Base-by-base conservation (phyloP, 2,329 filamentous ascomycete genomes). In the Trichoderma brevicompactum region DNA sequence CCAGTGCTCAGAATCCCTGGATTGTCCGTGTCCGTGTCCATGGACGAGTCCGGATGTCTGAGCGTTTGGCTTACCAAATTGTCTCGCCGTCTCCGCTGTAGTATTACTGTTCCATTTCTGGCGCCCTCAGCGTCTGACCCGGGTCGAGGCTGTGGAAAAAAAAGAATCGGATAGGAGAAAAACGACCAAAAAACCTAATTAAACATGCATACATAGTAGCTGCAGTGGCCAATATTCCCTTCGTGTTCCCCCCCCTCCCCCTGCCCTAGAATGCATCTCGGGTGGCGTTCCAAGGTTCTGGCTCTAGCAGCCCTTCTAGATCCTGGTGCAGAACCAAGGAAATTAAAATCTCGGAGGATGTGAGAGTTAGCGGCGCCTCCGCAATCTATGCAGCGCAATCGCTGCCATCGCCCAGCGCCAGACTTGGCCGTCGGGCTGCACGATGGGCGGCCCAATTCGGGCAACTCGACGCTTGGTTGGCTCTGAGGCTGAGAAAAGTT, bases 281-380 rank as follows among this genome's bases (percentile, higher is more conserved):
- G 48, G 60, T 53, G 60, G 60, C 60, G 60, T 63, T 53, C 60
- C 60, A 53, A 53, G 49, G 49, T 46, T 46, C 23, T 44, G 60
- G 60, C 41, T 59, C 41, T 38, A 36, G 28, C 55, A 59, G 41
- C 32, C 13, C 41, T 34, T 32, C 60, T 34, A 36, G 40, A 63
- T 53, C 38, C 12, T 63, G 60, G 48, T 61, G 59, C 59, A 62
- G 17, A 36, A 38, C 38, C 59, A 62, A 46, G 59, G 59, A 62
- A 52, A 62, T 54, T 46, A 46, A 63, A 54, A 52, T 54, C 49
- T 63, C 49, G 49, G 49, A 53, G 23, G 28, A 32, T 40, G 52
- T 15, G 28, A 44, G 7, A 13, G 60, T 46, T 54, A 63, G 60
- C 60, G 60, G 60, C 60, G 49, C 60, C 60, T 53, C 60, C 60